Conservation (phyloP, 805 yeast species). For the Candida vaughaniae region DNA sequence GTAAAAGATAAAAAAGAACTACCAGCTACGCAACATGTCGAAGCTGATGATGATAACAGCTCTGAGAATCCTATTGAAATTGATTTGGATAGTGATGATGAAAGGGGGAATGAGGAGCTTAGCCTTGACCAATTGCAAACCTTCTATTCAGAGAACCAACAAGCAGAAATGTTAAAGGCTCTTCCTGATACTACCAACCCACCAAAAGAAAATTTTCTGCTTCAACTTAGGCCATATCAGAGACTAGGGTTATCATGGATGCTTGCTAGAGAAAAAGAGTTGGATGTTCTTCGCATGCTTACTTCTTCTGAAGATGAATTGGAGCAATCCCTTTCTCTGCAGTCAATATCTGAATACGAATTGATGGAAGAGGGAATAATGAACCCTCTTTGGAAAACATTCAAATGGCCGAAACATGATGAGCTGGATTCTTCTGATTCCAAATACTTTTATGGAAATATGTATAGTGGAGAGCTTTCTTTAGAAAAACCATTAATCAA, state of each 20-base stretch:
- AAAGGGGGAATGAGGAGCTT: constrained; percentile 35
- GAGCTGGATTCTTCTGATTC: background rate
- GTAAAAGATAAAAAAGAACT: constrained; percentile 1
- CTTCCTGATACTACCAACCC: constrained; percentile 65
- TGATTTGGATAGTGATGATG: constrained; percentile 6
- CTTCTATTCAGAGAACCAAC: constrained; percentile 71
- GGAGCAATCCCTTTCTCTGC: constrained; percentile 15
- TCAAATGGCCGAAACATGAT: constrained; percentile 61
- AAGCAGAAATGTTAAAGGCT: constrained; percentile 51
- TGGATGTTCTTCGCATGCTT: constrained; percentile 40
- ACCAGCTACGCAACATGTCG: constrained; percentile 9
- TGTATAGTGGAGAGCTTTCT: constrained; percentile 79
- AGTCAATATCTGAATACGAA: constrained; percentile 5
- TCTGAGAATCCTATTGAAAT: constrained; percentile 2
- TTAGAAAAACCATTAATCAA: constrained; percentile 63
- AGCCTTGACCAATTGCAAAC: constrained; percentile 71
- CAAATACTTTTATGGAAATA: constrained; percentile 66
- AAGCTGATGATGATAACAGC: constrained; percentile 14
- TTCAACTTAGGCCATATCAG: constrained; percentile 74
- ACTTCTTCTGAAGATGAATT: constrained; percentile 16
- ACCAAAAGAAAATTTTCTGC: constrained; percentile 45
- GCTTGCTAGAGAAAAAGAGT: constrained; percentile 73
- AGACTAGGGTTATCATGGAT: constrained; percentile 86
- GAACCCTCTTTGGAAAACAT: constrained; percentile 86
- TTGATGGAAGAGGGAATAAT: constrained; percentile 50